These are phyloP conservation scores for Solanum etuberosum DNA, from an alignment of 257 asterid species.

Conservation along the genomic window DNA sequence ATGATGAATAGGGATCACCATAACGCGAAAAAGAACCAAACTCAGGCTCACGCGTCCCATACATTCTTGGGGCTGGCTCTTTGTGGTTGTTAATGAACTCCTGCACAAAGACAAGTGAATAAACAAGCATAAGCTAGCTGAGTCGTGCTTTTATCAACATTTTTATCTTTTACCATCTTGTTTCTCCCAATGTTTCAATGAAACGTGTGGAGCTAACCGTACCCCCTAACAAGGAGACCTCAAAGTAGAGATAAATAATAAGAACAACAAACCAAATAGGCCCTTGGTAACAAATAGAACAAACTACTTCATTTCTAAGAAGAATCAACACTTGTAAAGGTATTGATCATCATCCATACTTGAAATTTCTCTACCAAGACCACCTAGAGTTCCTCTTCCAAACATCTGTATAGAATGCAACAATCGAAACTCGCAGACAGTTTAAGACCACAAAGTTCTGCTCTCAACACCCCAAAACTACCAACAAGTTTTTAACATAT, in stretches of 20 bases:
- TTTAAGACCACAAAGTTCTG: not conserved
- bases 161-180: not conserved
- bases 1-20: conserved; percentile 1
- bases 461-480: not conserved
- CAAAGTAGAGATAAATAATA: not conserved
- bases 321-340: not conserved
- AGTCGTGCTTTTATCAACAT: not conserved
- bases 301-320: not conserved
- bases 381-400: not conserved
- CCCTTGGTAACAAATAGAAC: not conserved
- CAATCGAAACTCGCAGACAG: not conserved
- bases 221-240: not conserved
- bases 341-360: not conserved
- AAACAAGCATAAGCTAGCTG: not conserved
- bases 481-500: not conserved
- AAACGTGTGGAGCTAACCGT: not conserved
- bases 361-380: not conserved
- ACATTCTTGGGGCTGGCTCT: conserved; percentile 1
- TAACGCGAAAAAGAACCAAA: not conserved
- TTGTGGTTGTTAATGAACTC: conserved; percentile 1
- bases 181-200: not conserved
- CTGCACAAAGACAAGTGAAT: not conserved
- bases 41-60: conserved; percentile 1
- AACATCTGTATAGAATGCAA: not conserved
- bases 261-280: not conserved